phyloP scores from a whole-genome alignment of 352 stramenopile species.

The Hyaloperonospora arabidopsidis region DNA sequence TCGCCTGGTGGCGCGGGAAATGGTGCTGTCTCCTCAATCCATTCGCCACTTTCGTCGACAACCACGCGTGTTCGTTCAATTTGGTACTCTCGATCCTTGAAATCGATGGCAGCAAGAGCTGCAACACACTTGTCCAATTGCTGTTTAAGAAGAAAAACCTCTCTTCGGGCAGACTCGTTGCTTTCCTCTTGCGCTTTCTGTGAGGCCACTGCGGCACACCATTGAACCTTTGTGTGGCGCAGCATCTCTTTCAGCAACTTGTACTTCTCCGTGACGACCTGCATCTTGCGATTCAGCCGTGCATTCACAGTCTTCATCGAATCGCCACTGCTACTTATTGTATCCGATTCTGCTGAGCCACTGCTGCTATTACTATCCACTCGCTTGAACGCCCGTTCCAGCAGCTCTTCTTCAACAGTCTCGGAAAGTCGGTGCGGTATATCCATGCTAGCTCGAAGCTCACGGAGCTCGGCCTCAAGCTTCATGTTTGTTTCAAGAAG shows the following conservation, averaged over 20 bases:
- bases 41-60: constrained; percentile 27
- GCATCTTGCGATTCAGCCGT: constrained; percentile 30
- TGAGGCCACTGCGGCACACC: constrained; percentile 48
- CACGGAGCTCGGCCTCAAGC: constrained; percentile 36
- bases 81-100: constrained; percentile 16
- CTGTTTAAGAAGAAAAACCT: constrained; percentile 42
- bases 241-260: constrained; percentile 46
- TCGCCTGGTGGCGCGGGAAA: constrained; percentile 55
- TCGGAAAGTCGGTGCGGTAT: constrained; percentile 13
- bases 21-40: constrained; percentile 43
- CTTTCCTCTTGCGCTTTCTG: constrained; percentile 60
- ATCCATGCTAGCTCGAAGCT: constrained; percentile 30
- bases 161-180: constrained; percentile 38
- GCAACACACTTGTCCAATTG: constrained; percentile 41
- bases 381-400: constrained; percentile 25
- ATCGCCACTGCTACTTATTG: constrained; percentile 16
- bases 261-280: constrained; percentile 40
- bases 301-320: constrained; percentile 25
- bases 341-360: constrained; percentile 21
- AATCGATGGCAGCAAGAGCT: constrained; percentile 17
- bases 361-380: constrained; percentile 33
- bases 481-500: constrained; percentile 51
- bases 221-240: constrained; percentile 56
- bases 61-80: constrained; percentile 19
- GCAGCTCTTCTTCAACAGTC: constrained; percentile 23